Conservation (phyloP, 768 basidiomycete genomes). For the Termitomyces heimii region DNA sequence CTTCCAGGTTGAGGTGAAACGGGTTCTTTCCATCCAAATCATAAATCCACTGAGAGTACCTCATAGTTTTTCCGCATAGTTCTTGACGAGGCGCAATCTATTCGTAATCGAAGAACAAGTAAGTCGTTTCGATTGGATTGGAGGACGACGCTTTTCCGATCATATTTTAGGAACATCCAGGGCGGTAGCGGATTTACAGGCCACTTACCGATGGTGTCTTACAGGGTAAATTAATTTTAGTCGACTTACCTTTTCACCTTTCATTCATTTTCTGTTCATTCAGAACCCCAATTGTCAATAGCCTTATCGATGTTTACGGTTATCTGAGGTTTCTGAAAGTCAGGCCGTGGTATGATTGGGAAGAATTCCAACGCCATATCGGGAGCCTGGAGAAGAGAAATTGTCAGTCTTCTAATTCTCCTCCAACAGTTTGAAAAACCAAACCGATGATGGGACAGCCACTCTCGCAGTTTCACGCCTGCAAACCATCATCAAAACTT, state of each 20-base stretch:
- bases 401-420: conserved; percentile 24
- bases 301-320: conserved; percentile 48
- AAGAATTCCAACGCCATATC: conserved; percentile 32
- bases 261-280: neutral
- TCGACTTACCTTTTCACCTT: neutral
- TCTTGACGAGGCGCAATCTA: conserved; percentile 52
- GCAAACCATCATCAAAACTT: conserved; percentile 49
- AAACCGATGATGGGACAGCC: conserved; percentile 24
- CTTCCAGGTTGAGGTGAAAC: conserved; percentile 41
- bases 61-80: conserved; percentile 45
- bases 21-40: neutral
- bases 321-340: conserved; percentile 37
- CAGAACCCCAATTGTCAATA: conserved; percentile 63
- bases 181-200: conserved; percentile 45
- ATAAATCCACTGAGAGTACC: neutral
- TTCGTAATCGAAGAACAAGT: conserved; percentile 47
- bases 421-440: neutral
- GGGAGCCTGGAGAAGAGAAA: conserved; percentile 39
- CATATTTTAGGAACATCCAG: conserved; percentile 39
- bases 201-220: conserved; percentile 59
- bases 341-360: conserved; percentile 43
- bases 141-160: neutral
- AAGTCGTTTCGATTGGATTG: neutral
- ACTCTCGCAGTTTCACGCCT: conserved; percentile 48
- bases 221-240: conserved; percentile 39